Conservation (phyloP, 306 rosid genomes). For the Trichosanthes cucumerina region DNA sequence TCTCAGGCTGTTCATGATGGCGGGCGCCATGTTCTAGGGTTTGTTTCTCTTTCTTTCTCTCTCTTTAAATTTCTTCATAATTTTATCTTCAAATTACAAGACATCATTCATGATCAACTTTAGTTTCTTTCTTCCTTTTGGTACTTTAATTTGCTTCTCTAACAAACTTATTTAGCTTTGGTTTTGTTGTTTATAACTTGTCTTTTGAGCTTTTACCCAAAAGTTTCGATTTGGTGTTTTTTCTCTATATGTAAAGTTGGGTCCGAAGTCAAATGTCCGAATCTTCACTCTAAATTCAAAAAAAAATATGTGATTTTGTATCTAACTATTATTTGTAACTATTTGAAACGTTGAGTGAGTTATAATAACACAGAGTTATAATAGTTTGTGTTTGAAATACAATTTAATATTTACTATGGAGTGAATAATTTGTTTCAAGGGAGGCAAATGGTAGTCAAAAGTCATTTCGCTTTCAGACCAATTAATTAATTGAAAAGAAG, state of each 20-base stretch:
- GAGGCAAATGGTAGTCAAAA: not conserved
- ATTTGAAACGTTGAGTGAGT: no score
- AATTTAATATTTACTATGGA: no score
- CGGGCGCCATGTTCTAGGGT: slow-evolving; percentile 99
- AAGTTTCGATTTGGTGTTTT: not conserved
- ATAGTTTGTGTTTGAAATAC: no score
- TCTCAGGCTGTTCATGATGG: slow-evolving; percentile 99
- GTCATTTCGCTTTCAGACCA: not conserved
- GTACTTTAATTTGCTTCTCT: not conserved
- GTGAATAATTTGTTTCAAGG: not conserved
- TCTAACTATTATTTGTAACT: no score
- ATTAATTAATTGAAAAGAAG: not conserved
- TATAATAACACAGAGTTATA: no score
- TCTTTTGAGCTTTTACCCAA: not conserved
- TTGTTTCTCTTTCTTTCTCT: slow-evolving; percentile 21
- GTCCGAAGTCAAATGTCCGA: no score
- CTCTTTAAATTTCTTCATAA: not conserved
- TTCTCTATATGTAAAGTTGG: no score
- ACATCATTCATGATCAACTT: not conserved
- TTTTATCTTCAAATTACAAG: not conserved
- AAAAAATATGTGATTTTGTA: no score
- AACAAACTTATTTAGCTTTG: not conserved
- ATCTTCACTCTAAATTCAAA: no score
- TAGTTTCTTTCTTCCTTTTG: not conserved
- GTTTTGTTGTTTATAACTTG: not conserved